Evolutionary conservation across 2,329 filamentous ascomycete genomes (phyloP), one percentile per base, ranked within the genome.

Genomic region (Fusarium anguioides): DNA sequence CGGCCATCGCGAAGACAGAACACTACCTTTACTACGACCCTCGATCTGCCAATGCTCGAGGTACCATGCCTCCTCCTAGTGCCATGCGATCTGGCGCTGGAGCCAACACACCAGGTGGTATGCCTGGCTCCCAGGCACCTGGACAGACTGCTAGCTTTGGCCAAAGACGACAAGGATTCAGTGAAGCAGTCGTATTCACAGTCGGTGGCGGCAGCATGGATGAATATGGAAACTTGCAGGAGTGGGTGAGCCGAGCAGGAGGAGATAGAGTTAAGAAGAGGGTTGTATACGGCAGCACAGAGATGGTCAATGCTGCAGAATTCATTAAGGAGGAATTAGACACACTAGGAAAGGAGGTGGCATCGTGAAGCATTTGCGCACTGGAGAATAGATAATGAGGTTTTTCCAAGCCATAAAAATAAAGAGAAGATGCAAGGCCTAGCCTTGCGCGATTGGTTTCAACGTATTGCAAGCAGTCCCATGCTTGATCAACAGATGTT

Each of bases 161-260:
- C 3, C 95, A 98, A 79, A 83, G 94, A 61, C 84, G 95, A 53
- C 94, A 97, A 74, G 94, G 93, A 0, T 97, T 95, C 78, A 92
- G 88, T 46, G 94, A 97, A 74, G 92, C 93, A 2, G 90, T 97
- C 53, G 93, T 97, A n/a, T 97, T 97, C 75, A 95, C 93, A 0
- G 93, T 96, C 5, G 96, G 96, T 6, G 96, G 96, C 44, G 96
- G 96, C 39, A 97, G 94, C 76, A 98, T 99, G 92, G 96, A 99
- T 72, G 96, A 99, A 78, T 99, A 98, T 76, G 95, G 94, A 20
- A 99, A 99, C 78, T 78, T 99, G 76, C 93, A 97, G 76, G 96
- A 98, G 75, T 99, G 96, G 96, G 93, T 95, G 7, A 89, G 88
- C 77, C 86, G 95, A 68, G 94, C 93, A 6, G 83, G 84, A 45